Evolutionary conservation across 805 yeast genomes (phyloP), one percentile per base, ranked within the genome.

Genomic region (Saccharomycopsis selenospora): DNA sequence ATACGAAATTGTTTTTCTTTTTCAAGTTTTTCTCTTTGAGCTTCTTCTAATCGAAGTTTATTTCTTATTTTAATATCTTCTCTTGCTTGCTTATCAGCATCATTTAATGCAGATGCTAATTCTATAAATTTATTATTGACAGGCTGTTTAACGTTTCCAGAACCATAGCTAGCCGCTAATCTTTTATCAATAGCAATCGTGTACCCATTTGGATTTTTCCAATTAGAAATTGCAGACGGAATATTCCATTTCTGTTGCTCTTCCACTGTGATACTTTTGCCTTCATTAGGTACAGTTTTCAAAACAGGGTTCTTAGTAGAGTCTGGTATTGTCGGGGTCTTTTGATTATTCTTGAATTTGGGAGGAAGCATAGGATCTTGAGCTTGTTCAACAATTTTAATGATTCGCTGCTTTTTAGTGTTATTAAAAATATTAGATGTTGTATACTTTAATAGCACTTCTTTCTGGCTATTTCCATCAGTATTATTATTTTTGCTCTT

Each of bases 141-240:
- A 18, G 69, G 17, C 3, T 18, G 40, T n/a, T 10, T 22, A 4
- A n/a, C 29, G 7, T 17, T 64, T 14, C 56, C 64, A 0, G 61
- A 64, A 0, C 71, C 71, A 47, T 69, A 73, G 11, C 75, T 73
- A 2, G 79, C 72, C 1, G 82, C 82, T 48, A 86, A 68, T 51
- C 97, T 70, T 58, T 84, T 85, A 47, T 89, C 95, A 36, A 90
- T 64, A 0, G 84, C 79, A 41, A 90, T 81, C 0, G 95, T 80
- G 60, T 80, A 87, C 1, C 98, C 97, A 56, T 85, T 84, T 14
- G 90, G 86, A 63, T 93, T 93, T 63, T 89, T 90, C 97, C 98
- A 93, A 62, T 87, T 88, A 1, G 98, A 91, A 0, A 91, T 77
- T 1, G 95, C 87, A 0, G 95, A 81, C 0, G 98, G 98, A 26